phyloP scores from a whole-genome alignment of 2,329 filamentous ascomycete species.

The Colletotrichum simmondsii region DNA sequence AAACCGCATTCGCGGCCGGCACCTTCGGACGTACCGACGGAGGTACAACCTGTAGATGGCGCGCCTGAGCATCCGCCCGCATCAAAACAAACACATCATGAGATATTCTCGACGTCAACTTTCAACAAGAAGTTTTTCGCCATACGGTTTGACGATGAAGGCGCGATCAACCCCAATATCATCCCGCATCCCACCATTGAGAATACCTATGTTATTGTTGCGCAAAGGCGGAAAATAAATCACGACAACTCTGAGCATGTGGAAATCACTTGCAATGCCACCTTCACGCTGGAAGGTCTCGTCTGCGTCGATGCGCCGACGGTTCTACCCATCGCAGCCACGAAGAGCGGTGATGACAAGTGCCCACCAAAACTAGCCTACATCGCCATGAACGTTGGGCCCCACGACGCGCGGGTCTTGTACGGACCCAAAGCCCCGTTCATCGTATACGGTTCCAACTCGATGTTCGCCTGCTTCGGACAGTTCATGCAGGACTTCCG shows the following conservation, averaged over 20 bases:
- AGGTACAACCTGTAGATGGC: slow-evolving; percentile 40
- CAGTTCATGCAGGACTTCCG: slow-evolving; percentile 67
- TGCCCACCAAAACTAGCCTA: slow-evolving; percentile 56
- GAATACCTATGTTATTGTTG: slow-evolving; percentile 62
- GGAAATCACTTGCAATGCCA: slow-evolving; percentile 62
- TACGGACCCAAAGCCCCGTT: slow-evolving; percentile 62
- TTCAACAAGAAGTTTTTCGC: slow-evolving; percentile 58
- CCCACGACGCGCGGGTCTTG: slow-evolving; percentile 69
- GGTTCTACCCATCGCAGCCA: slow-evolving; percentile 58
- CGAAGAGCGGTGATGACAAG: slow-evolving; percentile 46
- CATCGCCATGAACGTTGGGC: slow-evolving; percentile 58
- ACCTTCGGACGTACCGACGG: slow-evolving; percentile 51
- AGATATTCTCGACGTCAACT: slow-evolving; percentile 60
- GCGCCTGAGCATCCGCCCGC: background rate
- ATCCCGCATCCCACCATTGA: slow-evolving; percentile 62
- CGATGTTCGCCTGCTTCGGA: slow-evolving; percentile 64
- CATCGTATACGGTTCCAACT: slow-evolving; percentile 67
- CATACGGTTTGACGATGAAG: slow-evolving; percentile 56
- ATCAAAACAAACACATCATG: slow-evolving; percentile 40
- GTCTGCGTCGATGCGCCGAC: slow-evolving; percentile 53
- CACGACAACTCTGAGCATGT: slow-evolving; percentile 46
- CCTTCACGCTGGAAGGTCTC: slow-evolving; percentile 54
- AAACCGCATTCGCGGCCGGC: slow-evolving; percentile 39
- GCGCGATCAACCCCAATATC: slow-evolving; percentile 65
- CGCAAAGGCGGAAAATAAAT: slow-evolving; percentile 52